Base-by-base conservation (phyloP, 2,329 filamentous ascomycete genomes). In the Akanthomyces lecanii region DNA sequence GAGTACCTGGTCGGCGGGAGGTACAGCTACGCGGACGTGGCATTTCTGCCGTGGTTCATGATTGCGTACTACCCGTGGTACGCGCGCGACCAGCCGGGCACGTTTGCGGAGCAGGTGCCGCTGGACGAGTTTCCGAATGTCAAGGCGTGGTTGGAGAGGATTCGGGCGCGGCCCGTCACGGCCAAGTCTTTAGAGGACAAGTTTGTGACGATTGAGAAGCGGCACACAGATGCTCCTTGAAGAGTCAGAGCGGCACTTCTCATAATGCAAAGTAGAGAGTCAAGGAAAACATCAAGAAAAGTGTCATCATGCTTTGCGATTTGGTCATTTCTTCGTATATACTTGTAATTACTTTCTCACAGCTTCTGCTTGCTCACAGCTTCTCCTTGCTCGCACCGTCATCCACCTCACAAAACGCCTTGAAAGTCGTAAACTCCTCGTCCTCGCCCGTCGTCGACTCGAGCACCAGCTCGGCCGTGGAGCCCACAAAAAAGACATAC, bases 331-430 rank as follows among this genome's bases (percentile, higher is more conserved):
- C 30, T 36, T 60, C 47, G 33, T 52, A 33, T 51, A 50, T 51
- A 42, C 25, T 25, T 36, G 23, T 51, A 2, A 33, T 52, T 60
- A 60, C 23, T 7, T 30, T 3, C 4, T 18, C 28, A 73, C 61
- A 74, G 65, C 70, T 71, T 75, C 61, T 72, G 65, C 66, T 30
- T 30, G 28, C 28, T 66, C 61, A 73, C 61, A 74, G 65, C 70
- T 71, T 75, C 61, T 72, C 64, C 66, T 70, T 71, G 23, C 45
- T 50, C 11, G 58, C 65, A 2, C 67, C 74, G 10, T 81, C 76
- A 44, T 87, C 85, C 65, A 96, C 81, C 79, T 97, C 93, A 71
- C 92, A 97, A 74, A 96, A 97, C 0, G 94, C 95, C 79, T 93
- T 95, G 81, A 96, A 99, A 0, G 90, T 93, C 30, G 89, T 89